phyloP scores from a whole-genome alignment of 179 eudicot species.

The Spergularia azorica region DNA sequence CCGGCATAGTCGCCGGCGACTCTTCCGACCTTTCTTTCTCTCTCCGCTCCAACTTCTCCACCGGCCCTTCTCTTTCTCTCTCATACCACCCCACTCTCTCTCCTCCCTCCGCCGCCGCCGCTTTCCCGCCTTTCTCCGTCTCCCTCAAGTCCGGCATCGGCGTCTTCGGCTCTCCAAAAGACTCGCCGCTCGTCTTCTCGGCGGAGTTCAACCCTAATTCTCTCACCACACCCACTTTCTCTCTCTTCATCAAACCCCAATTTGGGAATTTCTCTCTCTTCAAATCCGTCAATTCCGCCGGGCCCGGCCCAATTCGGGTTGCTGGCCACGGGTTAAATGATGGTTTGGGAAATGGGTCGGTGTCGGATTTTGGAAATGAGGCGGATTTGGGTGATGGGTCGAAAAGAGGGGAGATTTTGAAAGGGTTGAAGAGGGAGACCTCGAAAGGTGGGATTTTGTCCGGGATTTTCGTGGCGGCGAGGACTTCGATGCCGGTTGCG shows the following conservation, averaged over 20 bases:
- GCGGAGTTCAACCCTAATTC: slow-evolving; percentile 61
- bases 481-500: slow-evolving; percentile 64
- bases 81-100: slow-evolving; percentile 65
- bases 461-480: slow-evolving; percentile 61
- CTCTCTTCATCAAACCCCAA: slow-evolving; percentile 68
- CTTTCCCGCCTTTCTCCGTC: slow-evolving; percentile 47
- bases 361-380: slow-evolving; percentile 32
- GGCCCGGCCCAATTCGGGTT: background rate
- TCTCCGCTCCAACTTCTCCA: slow-evolving; percentile 64
- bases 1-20: slow-evolving; percentile 64
- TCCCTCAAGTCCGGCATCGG: slow-evolving; percentile 74
- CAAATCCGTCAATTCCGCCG: slow-evolving; percentile 45
- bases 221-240: slow-evolving; percentile 52
- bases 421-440: slow-evolving; percentile 11
- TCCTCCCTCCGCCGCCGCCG: slow-evolving; percentile 49
- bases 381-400: slow-evolving; percentile 40
- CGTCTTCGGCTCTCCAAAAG: slow-evolving; percentile 67
- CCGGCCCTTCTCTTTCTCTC: slow-evolving; percentile 72
- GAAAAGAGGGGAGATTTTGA: slow-evolving; percentile 15
- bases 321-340: slow-evolving; percentile 27
- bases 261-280: slow-evolving; percentile 76
- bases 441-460: slow-evolving; percentile 41
- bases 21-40: slow-evolving; percentile 67
- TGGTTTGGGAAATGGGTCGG: slow-evolving; percentile 32
- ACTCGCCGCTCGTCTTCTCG: slow-evolving; percentile 71